Base-by-base conservation (phyloP, 441 rosid species). In the Croton setiger region DNA sequence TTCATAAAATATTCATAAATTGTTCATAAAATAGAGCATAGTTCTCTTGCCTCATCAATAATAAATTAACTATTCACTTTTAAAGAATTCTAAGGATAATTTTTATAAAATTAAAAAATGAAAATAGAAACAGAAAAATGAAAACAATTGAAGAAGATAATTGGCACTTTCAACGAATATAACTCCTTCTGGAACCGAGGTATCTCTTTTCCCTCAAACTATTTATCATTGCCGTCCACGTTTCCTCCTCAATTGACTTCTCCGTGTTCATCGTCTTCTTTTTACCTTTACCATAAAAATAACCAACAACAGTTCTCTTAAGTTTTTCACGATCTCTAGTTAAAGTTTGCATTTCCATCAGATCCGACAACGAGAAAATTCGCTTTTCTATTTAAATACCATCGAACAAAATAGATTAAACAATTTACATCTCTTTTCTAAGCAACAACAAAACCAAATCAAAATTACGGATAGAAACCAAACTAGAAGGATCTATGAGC, bases 311-410 rank as follows among this genome's bases (percentile, higher is more conserved):
- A 97, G 92, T 23, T 83, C 83, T 17, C 80, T 74, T 7, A 93
- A n/a, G 58, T 84, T 89, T 83, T 84, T 81, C 10, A 93, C 96
- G 55, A 93, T 89, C 73, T 91, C 95, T 49, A 45, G 64, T 66
- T 77, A 53, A 79, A 4, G 60, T 71, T 31, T n/a, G 54, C 3
- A n/a, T 69, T 81, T 37, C 75, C 86, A 27, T 84, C 86, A 79
- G 91, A 87, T 83, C 89, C 80, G 66, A 83, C 85, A 14, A 79
- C 74, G 20, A 78, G 39, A 45, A 78, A 64, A 48, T 85, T 74
- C 4, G 73, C 67, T 77, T 74, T 87, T 73, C 83, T 76, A 71
- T 64, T 91, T 84, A 71, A 63, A 76, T 41, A 39, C 72, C 67
- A 77, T 57, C 52, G 67, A 71, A 56, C 31, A 56, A 66, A 60